A percentile compares a stretch with the other conserved stretches of the same genome.
Conservation (phyloP, 2,329 filamentous ascomycete species). For the Scedosporium apiospermum region DNA sequence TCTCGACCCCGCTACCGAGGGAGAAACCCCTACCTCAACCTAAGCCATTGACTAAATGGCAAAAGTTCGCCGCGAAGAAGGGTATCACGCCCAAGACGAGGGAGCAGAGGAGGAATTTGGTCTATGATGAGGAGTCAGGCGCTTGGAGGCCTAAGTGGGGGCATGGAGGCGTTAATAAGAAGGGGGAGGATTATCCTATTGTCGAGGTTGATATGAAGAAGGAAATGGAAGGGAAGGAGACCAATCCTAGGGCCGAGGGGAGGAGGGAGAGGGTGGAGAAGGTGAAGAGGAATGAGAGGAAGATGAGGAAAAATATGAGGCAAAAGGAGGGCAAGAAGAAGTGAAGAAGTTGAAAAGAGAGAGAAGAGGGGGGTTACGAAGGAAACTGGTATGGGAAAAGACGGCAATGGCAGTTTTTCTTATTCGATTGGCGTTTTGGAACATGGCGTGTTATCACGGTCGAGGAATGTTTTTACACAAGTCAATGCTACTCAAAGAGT, state of each 20-base stretch:
- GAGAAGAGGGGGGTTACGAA: not conserved
- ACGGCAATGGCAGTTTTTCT: not conserved
- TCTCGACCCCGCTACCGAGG: slow-evolving; percentile 65
- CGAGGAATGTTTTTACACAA: not conserved
- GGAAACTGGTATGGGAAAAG: not conserved
- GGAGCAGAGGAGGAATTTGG: slow-evolving; percentile 63
- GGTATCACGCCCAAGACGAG: slow-evolving; percentile 85
- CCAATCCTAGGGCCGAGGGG: slow-evolving; percentile 51
- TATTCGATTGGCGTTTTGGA: not conserved
- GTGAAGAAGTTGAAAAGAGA: slow-evolving; percentile 4
- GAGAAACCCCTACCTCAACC: slow-evolving; percentile 83
- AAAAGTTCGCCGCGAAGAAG: slow-evolving; percentile 93
- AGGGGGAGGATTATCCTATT: slow-evolving; percentile 74
- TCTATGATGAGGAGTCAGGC: slow-evolving; percentile 73
- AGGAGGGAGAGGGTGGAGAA: slow-evolving; percentile 58
- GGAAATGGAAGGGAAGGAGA: slow-evolving; percentile 53
- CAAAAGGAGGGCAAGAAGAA: slow-evolving; percentile 17
- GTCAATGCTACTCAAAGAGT: not conserved
- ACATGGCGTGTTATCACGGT: not conserved
- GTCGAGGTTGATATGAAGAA: slow-evolving; percentile 81
- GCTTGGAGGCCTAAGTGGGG: slow-evolving; percentile 95
- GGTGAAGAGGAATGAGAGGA: slow-evolving; percentile 61
- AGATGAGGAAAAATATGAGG: slow-evolving; percentile 57
- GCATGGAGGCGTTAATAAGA: slow-evolving; percentile 84
- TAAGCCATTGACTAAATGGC: slow-evolving; percentile 86